Evolutionary conservation across 2,329 filamentous ascomycete species (phyloP).

Genomic region (Alternaria angustiovoidea): DNA sequence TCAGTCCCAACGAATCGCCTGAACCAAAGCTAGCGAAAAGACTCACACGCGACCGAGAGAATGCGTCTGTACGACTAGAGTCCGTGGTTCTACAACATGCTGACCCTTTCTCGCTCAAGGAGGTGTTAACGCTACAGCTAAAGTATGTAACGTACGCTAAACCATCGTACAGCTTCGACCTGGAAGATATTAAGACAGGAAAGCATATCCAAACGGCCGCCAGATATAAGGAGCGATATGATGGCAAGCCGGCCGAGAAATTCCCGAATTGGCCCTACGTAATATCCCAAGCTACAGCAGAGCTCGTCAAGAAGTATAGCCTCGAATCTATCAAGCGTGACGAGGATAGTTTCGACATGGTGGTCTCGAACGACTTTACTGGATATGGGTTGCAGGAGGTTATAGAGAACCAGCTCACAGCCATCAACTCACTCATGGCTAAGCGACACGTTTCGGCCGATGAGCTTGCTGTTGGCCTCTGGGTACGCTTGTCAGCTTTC

Average conservation of each 20-base stretch:
- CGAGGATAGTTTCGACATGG: slow-evolving; percentile 15
- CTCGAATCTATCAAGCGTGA: slow-evolving; percentile 14
- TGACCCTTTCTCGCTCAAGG: background rate
- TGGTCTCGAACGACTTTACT: slow-evolving; percentile 20
- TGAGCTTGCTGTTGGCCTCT: slow-evolving; percentile 15
- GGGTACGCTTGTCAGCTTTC: slow-evolving; percentile 17
- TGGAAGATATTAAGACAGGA: too few relatives aligned
- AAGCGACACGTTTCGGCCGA: slow-evolving; percentile 3
- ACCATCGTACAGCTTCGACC: too few relatives aligned
- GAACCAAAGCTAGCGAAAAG: background rate
- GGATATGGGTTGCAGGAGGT: slow-evolving; percentile 14
- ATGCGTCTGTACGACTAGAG: background rate
- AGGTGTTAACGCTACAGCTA: slow-evolving; percentile 1
- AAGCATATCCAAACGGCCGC: too few relatives aligned
- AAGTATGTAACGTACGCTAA: slow-evolving; percentile 3
- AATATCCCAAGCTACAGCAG: slow-evolving; percentile 7
- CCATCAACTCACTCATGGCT: slow-evolving; percentile 13
- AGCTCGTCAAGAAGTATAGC: slow-evolving; percentile 9
- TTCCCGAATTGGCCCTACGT: slow-evolving; percentile 14
- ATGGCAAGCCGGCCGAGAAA: slow-evolving; percentile 7
- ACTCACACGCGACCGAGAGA: background rate
- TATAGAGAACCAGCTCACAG: slow-evolving; percentile 11
- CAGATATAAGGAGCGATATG: background rate
- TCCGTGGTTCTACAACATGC: background rate
- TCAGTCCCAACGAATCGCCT: background rate